phyloP scores from a whole-genome alignment of 2,329 filamentous ascomycete genomes.

The Colletotrichum abscissum region DNA sequence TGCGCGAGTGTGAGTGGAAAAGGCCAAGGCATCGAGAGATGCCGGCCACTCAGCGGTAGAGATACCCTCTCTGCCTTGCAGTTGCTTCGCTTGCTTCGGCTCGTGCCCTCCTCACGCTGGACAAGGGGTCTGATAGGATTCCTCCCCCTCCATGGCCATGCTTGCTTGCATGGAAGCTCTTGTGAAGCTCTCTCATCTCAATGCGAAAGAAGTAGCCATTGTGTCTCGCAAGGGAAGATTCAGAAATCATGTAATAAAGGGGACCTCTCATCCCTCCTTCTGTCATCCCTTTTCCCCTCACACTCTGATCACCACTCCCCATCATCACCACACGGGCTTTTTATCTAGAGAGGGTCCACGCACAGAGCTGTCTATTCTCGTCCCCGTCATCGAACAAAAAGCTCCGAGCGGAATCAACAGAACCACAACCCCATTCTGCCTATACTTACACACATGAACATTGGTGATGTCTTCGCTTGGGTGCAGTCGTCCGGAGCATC shows the following conservation, averaged over 20 bases:
- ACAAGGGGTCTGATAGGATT: neutral
- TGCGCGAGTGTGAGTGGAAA: neutral
- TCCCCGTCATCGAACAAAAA: neutral
- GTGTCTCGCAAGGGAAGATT: neutral
- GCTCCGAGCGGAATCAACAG: neutral
- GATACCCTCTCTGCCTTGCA: constrained; percentile 12
- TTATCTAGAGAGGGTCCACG: neutral
- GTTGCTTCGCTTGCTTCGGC: neutral
- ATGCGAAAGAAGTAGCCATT: neutral
- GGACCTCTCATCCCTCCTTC: constrained; percentile 4
- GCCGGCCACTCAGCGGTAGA: neutral
- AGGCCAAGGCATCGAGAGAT: neutral
- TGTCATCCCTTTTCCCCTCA: neutral
- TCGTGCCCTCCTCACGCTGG: neutral
- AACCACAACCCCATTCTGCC: neutral
- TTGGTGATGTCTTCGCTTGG: constrained; percentile 3
- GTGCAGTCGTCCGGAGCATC: constrained; percentile 22
- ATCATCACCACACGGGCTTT: constrained; percentile 5
- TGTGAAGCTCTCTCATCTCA: neutral
- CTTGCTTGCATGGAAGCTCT: neutral
- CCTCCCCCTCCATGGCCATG: neutral
- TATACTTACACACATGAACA: neutral
- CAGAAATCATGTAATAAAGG: constrained; percentile 16
- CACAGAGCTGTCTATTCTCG: neutral
- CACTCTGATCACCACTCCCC: neutral